These are phyloP conservation scores for Septoria petroselini DNA, from an alignment of 2,329 filamentous ascomycete species.

Conservation along the genomic window DNA sequence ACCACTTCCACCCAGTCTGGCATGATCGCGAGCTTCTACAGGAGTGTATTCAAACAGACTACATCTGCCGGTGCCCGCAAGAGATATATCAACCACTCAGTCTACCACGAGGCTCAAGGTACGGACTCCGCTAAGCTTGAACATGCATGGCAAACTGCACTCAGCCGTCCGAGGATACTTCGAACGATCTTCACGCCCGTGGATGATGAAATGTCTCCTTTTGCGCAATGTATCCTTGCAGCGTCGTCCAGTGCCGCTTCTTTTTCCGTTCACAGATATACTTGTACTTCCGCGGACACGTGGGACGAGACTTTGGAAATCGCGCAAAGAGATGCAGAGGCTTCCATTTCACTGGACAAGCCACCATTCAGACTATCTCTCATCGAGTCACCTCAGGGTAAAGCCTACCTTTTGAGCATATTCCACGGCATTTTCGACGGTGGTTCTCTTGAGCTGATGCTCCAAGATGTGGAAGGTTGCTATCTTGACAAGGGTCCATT, in stretches of 20 bases:
- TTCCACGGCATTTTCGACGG: slow-evolving; percentile 23
- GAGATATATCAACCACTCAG: slow-evolving; percentile 46
- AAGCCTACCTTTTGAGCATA: slow-evolving; percentile 11
- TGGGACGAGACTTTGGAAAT: slow-evolving; percentile 4
- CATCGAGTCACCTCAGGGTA: slow-evolving; percentile 1
- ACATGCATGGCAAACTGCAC: slow-evolving; percentile 3
- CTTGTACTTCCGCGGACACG: neutral
- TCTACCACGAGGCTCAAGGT: slow-evolving; percentile 52
- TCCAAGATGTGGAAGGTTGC: slow-evolving; percentile 10
- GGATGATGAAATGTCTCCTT: slow-evolving; percentile 19
- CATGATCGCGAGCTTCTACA: slow-evolving; percentile 71
- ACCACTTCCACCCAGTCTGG: slow-evolving; percentile 72
- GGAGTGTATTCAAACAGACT: slow-evolving; percentile 56
- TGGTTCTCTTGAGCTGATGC: slow-evolving; percentile 18
- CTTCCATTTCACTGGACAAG: slow-evolving; percentile 11
- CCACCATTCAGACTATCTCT: slow-evolving; percentile 6
- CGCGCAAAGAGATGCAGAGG: slow-evolving; percentile 8
- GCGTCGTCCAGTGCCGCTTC: neutral
- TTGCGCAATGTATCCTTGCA: slow-evolving; percentile 15
- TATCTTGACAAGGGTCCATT: slow-evolving; percentile 2
- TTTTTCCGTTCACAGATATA: neutral
- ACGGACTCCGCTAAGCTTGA: neutral
- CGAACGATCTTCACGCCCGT: slow-evolving; percentile 13
- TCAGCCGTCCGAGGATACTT: slow-evolving; percentile 5
- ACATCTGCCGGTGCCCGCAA: slow-evolving; percentile 2